These are phyloP conservation scores for Cenchrus fungigraminus DNA, from an alignment of 176 grass and related monocot genomes.

Conservation along the genomic window DNA sequence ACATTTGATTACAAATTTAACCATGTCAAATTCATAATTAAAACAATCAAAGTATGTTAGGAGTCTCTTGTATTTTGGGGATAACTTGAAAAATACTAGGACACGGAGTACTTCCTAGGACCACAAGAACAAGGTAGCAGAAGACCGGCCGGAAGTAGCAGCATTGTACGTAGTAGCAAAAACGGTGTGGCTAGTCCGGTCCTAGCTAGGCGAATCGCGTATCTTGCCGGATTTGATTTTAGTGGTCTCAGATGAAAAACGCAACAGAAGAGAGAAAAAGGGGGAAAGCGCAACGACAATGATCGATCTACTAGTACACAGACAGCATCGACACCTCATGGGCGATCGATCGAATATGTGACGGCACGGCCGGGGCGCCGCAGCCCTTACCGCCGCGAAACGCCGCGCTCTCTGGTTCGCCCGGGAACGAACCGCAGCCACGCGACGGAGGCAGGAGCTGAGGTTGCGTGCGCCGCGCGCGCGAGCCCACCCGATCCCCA, in stretches of 20 bases:
- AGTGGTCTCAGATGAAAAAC: slow-evolving; percentile 29
- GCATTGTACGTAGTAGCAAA: too few species aligned
- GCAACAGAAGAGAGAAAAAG: background rate
- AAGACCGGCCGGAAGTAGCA: background rate
- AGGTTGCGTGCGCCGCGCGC: background rate
- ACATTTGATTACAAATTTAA: too few species aligned
- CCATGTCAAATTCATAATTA: too few species aligned
- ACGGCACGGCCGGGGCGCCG: background rate
- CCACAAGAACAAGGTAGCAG: background rate
- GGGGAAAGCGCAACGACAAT: too few species aligned
- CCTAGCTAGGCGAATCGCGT: background rate
- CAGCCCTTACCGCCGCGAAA: slow-evolving; percentile 17
- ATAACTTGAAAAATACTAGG: too few species aligned
- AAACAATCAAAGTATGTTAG: too few species aligned
- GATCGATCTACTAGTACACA: too few species aligned
- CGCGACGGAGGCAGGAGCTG: background rate
- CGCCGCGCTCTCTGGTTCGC: background rate
- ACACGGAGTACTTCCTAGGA: background rate
- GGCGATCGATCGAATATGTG: background rate
- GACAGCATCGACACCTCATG: too few species aligned
- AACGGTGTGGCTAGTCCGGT: background rate
- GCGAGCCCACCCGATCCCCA: background rate
- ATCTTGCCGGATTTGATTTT: background rate
- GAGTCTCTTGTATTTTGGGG: too few species aligned
- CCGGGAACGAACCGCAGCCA: background rate